Evolutionary conservation across 2,329 filamentous ascomycete species (phyloP), one percentile per base, ranked within the genome.

Genomic region (Microsporum canis): DNA sequence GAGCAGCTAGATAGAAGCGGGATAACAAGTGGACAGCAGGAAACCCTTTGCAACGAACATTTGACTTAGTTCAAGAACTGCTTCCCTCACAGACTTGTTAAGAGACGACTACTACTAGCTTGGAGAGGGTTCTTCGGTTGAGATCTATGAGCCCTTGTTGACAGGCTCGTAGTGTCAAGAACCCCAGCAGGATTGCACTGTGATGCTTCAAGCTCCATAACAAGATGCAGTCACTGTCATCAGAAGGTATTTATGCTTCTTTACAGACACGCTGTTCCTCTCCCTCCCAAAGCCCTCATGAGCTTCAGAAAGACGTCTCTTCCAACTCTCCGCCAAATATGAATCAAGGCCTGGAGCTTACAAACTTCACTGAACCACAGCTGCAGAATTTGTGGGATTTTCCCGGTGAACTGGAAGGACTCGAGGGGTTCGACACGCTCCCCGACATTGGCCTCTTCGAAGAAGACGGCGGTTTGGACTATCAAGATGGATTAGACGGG

Each of bases 161-260:
- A 53, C 29, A 33, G 49, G 29, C 29, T 34, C 8, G 29, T 33
- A 53, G 49, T 12, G 12, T 53, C 49, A 33, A 34, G 5, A 33
- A 4, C 12, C 6, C 3, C 27, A 17, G 49, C 10, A 10, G 27
- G 14, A 51, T 27, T 33, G 27, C 49, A 17, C 14, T 17, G 49
- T 47, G 43, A 10, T 29, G 23, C 17, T 36, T 49, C 14, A 17
- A 10, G 45, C 45, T n/a, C 27, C 6, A 7, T 27, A 41, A 57
- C 39, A 43, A 38, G 2, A 57, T 57, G 34, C 64, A 67, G 64
- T 56, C 49, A 49, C 51, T 29, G 57, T 29, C 43, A 29, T 55
- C 65, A 71, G 71, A 73, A 74, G 72, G 72, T 73, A 73, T 69
- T 70, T 71, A 70, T 71, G 69, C 71, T 71, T 73, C 70, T 69